Evolutionary conservation across 768 basidiomycete genomes (phyloP).

Genomic region (Jaapia argillacea): DNA sequence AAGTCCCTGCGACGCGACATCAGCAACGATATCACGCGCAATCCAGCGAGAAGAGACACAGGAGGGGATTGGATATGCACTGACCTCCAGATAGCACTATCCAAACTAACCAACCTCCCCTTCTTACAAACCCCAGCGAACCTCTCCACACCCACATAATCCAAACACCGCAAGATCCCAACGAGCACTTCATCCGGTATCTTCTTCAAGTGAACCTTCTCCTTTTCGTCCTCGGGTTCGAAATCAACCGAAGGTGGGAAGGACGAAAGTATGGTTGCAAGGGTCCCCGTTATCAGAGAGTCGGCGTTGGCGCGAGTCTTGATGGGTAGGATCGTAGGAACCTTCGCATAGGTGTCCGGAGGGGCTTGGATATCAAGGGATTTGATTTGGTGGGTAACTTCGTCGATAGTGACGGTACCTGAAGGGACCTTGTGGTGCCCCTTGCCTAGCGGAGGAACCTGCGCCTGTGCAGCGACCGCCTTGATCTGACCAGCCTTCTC

Average conservation of each 20-base stretch:
- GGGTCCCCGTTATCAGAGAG: constrained; percentile 21
- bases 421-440: not conserved
- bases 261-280: constrained; percentile 35
- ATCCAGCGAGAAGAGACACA: not conserved
- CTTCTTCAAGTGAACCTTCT: constrained; percentile 39
- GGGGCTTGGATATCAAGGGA: not conserved
- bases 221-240: constrained; percentile 57
- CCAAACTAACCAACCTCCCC: constrained; percentile 62
- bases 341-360: not conserved
- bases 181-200: constrained; percentile 76
- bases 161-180: constrained; percentile 53
- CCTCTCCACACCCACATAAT: constrained; percentile 60
- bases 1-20: constrained; percentile 37
- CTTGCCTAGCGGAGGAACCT: constrained; percentile 2
- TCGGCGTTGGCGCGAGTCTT: not conserved
- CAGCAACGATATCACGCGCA: constrained; percentile 8
- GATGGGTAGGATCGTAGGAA: too few relatives aligned
- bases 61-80: not conserved
- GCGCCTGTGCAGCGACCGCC: not conserved
- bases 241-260: constrained; percentile 48
- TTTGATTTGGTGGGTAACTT: not conserved
- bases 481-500: constrained; percentile 28
- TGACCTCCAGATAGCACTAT: constrained; percentile 70
- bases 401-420: not conserved
- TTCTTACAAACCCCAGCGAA: constrained; percentile 70